Base-by-base conservation (phyloP, 805 yeast species). In the Kregervanrija pseudodelftensis region DNA sequence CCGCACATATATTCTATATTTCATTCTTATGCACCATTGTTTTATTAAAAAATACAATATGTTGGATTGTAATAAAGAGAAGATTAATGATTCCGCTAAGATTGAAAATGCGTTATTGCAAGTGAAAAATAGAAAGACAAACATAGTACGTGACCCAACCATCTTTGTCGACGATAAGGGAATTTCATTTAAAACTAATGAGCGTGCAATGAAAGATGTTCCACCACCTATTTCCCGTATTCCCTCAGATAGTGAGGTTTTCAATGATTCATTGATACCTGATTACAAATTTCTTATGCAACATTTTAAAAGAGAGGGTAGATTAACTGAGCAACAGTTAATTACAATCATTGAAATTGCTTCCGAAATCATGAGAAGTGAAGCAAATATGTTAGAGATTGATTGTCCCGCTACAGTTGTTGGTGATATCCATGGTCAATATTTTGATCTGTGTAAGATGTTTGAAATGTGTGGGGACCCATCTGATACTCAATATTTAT, bases 401-500 rank as follows among this genome's bases (percentile, higher is more conserved):
- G 86, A 87, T 1, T 95, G 96, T 2, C 99, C 98, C 1, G 84
- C 90, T 2, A 88, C 95, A 1, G 90, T 93, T 3, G 89, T 96
- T 65, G 99, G 99, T 42, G 98, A 91, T 63, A 78, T 91, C 12
- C 98, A 91, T 64, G 99, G 99, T n/a, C 98, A 93, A 63, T 91
- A 77, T 64, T 89, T 76, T 61, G 99, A 93, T 65, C 70, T 93
- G 53, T 72, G 90, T 76, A 89, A 89, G 64, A 67, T 91, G 48
- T 84, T 91, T 55, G 96, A 89, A 58, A 89, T 89, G 40, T 96
- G 96, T 37, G 98, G 98, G 3, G 82, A 84, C 56, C 96, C 97
- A 11, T 47, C 42, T n/a, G 70, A 67, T 12, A 86, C 95, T 1
- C 74, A 83, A 17, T 91, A 88, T 61, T 67, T 91, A 45, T 91